Evolutionary conservation across 345 rosid genomes (phyloP), one percentile per base, ranked within the genome.

Genomic region (Salix viminalis): DNA sequence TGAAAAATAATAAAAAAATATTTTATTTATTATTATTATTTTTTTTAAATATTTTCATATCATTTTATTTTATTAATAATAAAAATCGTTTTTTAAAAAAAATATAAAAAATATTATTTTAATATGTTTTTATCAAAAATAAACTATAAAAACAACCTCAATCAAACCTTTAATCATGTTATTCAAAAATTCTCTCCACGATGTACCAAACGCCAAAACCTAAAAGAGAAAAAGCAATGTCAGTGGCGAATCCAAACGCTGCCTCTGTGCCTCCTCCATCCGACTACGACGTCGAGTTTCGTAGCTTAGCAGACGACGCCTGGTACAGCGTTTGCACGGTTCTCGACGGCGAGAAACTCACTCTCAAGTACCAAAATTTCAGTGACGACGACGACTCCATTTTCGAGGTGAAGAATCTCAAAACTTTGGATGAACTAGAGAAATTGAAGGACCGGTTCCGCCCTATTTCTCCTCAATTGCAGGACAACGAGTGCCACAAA

Each of bases 401-500:
- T 14, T 81, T 82, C 58, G 52, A 67, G 11, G 73, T 83, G 4
- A 18, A n/a, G 1, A 16, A 19, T 7, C 85, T 87, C 61, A 52
- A 39, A 15, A 36, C 70, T 32, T 8, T 48, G 30, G 72, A 67
- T 34, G 78, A 84, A 65, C 10, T 88, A 23, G 61, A 73, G 24
- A 77, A 76, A 8, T 82, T 87, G 37, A 5, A n/a, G 36, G 2
- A 10, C 4, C 82, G 90, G 71, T 79, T 89, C 46, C 83, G 86
- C 44, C 80, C 75, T 13, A 26, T 81, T 32, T 89, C 91, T 7
- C 37, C 18, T 21, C 91, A 87, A 85, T 58, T 88, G 12, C 91
- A 88, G 85, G 91, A 87, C 79, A 1, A 4, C 5, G 72, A 87
- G 32, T 88, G 91, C 73, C 16, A 13, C 52, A 30, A 64, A 23